These are phyloP conservation scores for Annulohypoxylon maeteangense DNA, from an alignment of 495 filamentous ascomycete genomes.

Conservation along the genomic window DNA sequence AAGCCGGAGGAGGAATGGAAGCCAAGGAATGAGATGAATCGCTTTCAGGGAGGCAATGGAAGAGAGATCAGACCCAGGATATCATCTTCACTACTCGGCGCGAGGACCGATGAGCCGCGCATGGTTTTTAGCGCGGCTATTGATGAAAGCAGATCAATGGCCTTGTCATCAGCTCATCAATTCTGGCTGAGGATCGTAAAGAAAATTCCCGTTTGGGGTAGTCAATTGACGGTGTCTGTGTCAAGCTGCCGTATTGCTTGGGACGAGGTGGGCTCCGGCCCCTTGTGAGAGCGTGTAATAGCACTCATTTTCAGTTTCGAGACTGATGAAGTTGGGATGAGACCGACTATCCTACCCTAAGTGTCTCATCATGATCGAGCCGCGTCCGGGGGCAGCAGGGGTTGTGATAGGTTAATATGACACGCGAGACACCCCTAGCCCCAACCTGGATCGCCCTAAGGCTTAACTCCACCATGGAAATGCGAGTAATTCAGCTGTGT, in stretches of 20 bases:
- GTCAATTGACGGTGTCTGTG: slow-evolving; percentile 17
- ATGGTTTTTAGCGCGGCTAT: slow-evolving; percentile 9
- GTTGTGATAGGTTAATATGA: slow-evolving; percentile 22
- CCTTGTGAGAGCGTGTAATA: slow-evolving; percentile 21
- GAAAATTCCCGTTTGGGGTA: slow-evolving; percentile 24
- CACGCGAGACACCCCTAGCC: slow-evolving; percentile 27
- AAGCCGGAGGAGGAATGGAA: slow-evolving; percentile 36
- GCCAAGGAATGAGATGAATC: slow-evolving; percentile 29
- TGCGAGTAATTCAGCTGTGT: slow-evolving; percentile 3
- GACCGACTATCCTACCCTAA: slow-evolving; percentile 46
- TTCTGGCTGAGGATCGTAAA: background rate
- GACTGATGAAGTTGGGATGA: slow-evolving; percentile 46
- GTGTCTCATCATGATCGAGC: slow-evolving; percentile 46
- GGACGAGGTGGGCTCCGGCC: slow-evolving; percentile 21
- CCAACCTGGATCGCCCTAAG: slow-evolving; percentile 34
- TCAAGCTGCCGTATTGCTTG: slow-evolving; percentile 16
- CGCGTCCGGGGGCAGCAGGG: slow-evolving; percentile 38
- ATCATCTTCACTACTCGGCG: slow-evolving; percentile 25
- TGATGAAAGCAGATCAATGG: slow-evolving; percentile 19
- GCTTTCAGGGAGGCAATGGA: slow-evolving; percentile 19
- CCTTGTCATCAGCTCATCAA: slow-evolving; percentile 31
- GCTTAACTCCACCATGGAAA: slow-evolving; percentile 19
- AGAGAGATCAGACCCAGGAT: slow-evolving; percentile 36
- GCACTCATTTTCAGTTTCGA: slow-evolving; percentile 35
- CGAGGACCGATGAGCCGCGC: slow-evolving; percentile 37